Base-by-base conservation (phyloP, 441 rosid genomes). In the Mallotus japonicus region DNA sequence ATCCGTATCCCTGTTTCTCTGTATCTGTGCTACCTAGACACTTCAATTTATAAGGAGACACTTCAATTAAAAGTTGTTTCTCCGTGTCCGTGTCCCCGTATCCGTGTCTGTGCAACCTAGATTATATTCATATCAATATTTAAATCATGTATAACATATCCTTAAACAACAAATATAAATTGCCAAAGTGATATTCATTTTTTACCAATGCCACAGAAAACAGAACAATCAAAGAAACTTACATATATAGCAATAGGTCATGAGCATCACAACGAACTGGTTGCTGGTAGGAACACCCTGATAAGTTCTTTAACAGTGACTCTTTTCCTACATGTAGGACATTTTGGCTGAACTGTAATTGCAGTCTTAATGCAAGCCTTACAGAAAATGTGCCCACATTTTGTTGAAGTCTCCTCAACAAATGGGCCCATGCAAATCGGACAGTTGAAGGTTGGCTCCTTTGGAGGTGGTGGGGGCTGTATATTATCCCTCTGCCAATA, bases 351-450 rank as follows among this genome's bases (percentile, higher is more conserved):
- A 4, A 51, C 34, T 72, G 83, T 70, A 56, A 91, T 78, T 10
- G 94, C 97, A 62, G 75, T 72, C 84, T 54, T 85, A 32, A 95
- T 88, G 84, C 99, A 95, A n/a, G 14, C 47, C 81, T 85, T 88
- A 76, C 99, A 95, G 85, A 92, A 95, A 55, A 95, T 95, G 68
- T 95, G 99, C 68, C 99, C 99, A 70, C 99, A 95, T 80, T 85
- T 93, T 32, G 99, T 95, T 46, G 99, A 82, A 75, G 80, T 83
- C 83, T 89, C 97, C 80, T 90, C 90, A 0, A 75, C 87, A 64
- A 95, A 77, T 65, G 92, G 86, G 65, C 89, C 82, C 90, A 93
- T 44, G 84, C 99, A 95, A 67, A 95, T 90, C 59, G 99, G 97
- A 74, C 99, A 95, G 61, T 76, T 87, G 79, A 95, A 93, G 28